phyloP scores from a whole-genome alignment of 495 filamentous ascomycete genomes.

The Penicillium herquei region DNA sequence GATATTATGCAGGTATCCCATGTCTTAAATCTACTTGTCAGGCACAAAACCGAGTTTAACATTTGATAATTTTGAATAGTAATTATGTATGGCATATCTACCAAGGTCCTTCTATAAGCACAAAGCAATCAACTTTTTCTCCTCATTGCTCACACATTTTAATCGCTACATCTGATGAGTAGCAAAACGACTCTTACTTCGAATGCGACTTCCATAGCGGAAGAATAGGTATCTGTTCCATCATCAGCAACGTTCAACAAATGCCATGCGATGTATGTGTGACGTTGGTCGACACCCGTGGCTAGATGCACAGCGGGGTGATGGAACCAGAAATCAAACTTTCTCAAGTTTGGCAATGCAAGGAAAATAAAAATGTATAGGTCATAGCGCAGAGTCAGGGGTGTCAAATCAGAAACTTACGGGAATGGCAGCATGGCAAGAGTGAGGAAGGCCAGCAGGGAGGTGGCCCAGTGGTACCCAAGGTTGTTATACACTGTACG shows the following conservation, averaged over 20 bases:
- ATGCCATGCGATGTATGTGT: background rate
- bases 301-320: conserved; percentile 5
- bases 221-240: conserved; percentile 59
- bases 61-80: background rate
- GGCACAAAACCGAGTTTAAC: background rate
- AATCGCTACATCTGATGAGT: conserved; percentile 28
- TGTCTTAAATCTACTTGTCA: background rate
- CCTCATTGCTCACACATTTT: background rate
- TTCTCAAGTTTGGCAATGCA: conserved; percentile 12
- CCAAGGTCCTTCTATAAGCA: background rate
- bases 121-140: background rate
- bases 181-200: conserved; percentile 53
- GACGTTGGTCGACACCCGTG: background rate
- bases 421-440: conserved; percentile 68
- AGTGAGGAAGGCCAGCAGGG: conserved; percentile 66
- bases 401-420: conserved; percentile 35
- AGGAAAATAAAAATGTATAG: conserved; percentile 7
- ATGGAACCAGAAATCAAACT: too few relatives aligned
- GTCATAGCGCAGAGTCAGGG: conserved; percentile 12
- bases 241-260: conserved; percentile 2
- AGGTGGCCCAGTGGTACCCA: conserved; percentile 72
- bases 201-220: conserved; percentile 54
- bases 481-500: conserved; percentile 61
- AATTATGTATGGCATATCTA: conserved; percentile 8
- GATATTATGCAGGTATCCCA: conserved; percentile 6